Base-by-base conservation (phyloP, 768 basidiomycete genomes). In the Pisolithus marmoratus region DNA sequence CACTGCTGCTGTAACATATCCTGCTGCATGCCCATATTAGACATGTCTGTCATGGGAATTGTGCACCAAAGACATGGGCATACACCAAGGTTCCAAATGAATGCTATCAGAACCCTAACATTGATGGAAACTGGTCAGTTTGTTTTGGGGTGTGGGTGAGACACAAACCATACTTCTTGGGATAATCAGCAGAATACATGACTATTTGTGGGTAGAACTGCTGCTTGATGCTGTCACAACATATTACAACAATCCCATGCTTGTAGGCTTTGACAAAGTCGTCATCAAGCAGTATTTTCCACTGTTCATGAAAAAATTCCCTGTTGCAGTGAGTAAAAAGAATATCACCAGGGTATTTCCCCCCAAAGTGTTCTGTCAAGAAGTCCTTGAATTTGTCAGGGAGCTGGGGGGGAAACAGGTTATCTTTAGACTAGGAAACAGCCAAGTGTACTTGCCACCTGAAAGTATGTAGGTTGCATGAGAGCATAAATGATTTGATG, bases 131-230 rank as follows among this genome's bases (percentile, higher is more conserved):
- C n/a, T n/a, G n/a, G n/a, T n/a, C n/a, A n/a, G n/a, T n/a, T n/a
- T n/a, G n/a, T n/a, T n/a, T n/a, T n/a, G n/a, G n/a, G n/a, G n/a
- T n/a, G n/a, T n/a, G n/a, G n/a, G n/a, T n/a, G n/a, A n/a, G n/a
- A n/a, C n/a, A n/a, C n/a, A n/a, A n/a, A n/a, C n/a, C n/a, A n/a
- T 45, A 72, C 71, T 70, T 70, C 40, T 72, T 67, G 0, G 59
- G 59, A 48, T 60, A 60, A 19, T 60, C 59, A 20, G 55, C 59
- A 0, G 54, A 55, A 19, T 59, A 60, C 2, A 48, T 60, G 9
- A 60, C 40, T 55, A 23, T 2, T 55, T 23, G 12, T 3, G 8
- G 23, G 60, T 31, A 3, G n/a, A n/a, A n/a, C n/a, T n/a, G n/a
- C n/a, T n/a, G n/a, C n/a, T n/a, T n/a, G n/a, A n/a, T n/a, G n/a